Conservation (phyloP, 2,329 filamentous ascomycete species). For the Aspergillus arachidicola region DNA sequence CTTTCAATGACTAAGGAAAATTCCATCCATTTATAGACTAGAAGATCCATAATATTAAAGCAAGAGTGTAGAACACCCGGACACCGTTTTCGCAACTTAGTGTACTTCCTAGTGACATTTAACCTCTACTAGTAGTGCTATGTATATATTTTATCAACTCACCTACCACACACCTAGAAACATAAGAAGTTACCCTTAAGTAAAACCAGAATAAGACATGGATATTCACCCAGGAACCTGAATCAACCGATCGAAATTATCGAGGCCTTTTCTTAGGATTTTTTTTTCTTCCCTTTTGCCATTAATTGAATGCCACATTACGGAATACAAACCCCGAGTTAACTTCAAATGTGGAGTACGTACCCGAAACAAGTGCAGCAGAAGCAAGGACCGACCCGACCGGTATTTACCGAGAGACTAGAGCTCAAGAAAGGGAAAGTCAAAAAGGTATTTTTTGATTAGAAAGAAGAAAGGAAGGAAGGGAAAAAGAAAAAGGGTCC, state of each 20-base stretch:
- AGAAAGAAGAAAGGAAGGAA: neutral
- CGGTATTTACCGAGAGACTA: neutral
- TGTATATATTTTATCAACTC: neutral
- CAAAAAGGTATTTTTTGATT: too few relatives aligned
- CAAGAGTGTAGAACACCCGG: too few relatives aligned
- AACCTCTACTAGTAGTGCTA: neutral
- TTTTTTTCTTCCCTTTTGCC: neutral
- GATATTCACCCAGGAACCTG: neutral
- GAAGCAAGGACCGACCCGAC: slow-evolving; percentile 2
- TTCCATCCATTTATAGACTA: too few relatives aligned
- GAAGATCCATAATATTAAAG: too few relatives aligned
- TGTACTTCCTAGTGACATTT: neutral
- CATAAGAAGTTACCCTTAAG: neutral
- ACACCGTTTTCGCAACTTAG: too few relatives aligned
- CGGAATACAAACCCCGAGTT: neutral
- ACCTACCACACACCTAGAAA: neutral
- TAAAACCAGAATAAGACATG: neutral
- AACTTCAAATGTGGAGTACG: neutral
- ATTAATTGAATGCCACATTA: neutral
- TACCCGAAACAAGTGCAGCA: neutral
- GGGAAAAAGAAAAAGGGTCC: neutral
- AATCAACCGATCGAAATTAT: neutral
- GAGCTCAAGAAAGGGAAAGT: neutral
- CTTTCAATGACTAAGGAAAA: too few relatives aligned
- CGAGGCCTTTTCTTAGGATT: neutral